These are phyloP conservation scores for Chlamydomonas applanata DNA, from an alignment of 139 green algal genomes.

Conservation along the genomic window DNA sequence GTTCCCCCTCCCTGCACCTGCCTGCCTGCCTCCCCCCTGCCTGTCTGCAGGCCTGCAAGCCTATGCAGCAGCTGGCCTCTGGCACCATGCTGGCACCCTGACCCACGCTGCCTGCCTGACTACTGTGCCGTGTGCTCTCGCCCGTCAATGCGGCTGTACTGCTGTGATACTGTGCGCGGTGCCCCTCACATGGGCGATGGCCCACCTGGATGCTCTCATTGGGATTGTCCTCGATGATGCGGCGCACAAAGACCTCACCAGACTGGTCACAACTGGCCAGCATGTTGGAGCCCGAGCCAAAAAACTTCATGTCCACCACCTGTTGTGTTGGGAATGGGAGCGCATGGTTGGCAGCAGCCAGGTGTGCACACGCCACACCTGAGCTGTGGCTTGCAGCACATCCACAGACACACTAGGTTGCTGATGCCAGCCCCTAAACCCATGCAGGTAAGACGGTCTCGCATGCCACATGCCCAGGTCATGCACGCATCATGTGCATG, in stretches of 20 bases:
- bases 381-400: no score
- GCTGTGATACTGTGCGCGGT: no score
- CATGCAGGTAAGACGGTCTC: conserved; percentile 5
- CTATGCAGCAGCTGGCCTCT: no score
- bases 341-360: background rate
- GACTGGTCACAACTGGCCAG: conserved; percentile 42
- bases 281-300: conserved; percentile 22
- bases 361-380: no score
- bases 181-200: background rate
- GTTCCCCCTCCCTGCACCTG: background rate
- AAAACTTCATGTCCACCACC: conserved; percentile 54
- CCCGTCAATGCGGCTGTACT: no score
- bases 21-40: background rate
- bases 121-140: no score
- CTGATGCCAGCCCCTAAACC: background rate
- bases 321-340: background rate
- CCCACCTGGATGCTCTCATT: conserved; percentile 11
- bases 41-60: background rate
- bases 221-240: conserved; percentile 14
- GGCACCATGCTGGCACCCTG: no score
- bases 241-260: conserved; percentile 55
- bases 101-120: no score
- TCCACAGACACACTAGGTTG: background rate
- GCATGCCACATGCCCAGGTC: background rate
- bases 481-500: conserved; percentile 43